Conservation (phyloP, 2,329 filamentous ascomycete genomes). For the Colletotrichum sp. region DNA sequence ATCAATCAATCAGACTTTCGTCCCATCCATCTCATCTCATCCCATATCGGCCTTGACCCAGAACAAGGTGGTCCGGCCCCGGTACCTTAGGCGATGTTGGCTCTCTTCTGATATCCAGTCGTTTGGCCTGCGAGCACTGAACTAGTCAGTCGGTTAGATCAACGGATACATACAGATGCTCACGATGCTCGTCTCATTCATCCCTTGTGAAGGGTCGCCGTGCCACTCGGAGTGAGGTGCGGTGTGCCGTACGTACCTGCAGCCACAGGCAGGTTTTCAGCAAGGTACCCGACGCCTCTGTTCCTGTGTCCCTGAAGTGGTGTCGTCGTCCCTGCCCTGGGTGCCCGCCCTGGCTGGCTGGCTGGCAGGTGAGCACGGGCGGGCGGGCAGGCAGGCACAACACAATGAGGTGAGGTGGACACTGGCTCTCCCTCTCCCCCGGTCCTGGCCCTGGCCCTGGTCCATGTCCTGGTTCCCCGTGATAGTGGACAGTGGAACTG, state of each 20-base stretch:
- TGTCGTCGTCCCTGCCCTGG: neutral
- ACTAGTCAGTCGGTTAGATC: neutral
- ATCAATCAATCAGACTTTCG: conserved; percentile 8
- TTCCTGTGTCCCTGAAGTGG: neutral
- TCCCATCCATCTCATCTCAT: conserved; percentile 14
- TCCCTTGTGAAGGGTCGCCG: neutral
- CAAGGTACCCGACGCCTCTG: neutral
- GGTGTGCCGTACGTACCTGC: neutral
- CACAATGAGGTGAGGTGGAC: neutral
- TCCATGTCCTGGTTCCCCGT: conserved; percentile 5
- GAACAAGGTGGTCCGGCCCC: neutral
- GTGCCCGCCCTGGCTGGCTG: neutral
- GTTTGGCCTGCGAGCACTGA: neutral
- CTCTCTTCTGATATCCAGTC: neutral
- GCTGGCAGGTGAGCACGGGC: neutral
- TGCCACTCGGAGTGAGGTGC: neutral
- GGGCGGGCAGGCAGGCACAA: neutral
- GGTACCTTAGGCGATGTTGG: neutral
- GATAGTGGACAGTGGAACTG: conserved; percentile 18
- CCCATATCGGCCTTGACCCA: neutral
- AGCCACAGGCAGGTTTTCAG: neutral
- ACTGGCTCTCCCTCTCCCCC: neutral
- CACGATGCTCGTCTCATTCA: neutral
- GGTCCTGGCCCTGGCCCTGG: neutral
- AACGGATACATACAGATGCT: neutral